Evolutionary conservation across 805 yeast genomes (phyloP), one percentile per base, ranked within the genome.

Genomic region (Torulaspora gathmanii): DNA sequence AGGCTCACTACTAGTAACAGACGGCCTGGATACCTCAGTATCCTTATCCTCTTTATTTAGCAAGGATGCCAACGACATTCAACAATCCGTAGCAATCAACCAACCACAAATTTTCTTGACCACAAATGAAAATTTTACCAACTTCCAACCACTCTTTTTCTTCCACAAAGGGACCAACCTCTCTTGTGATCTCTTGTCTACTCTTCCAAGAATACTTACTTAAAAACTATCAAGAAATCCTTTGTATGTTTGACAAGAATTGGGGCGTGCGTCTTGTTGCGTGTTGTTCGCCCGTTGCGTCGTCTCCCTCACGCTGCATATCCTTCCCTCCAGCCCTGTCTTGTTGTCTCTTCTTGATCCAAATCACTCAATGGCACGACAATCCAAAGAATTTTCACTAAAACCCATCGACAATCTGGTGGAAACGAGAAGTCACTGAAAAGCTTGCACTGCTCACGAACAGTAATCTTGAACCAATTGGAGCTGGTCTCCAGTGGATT

Each of bases 61-160:
- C 37, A 62, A 38, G n/a, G 58, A 53, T 36, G 63, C 57, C 48
- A 62, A 49, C 30, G 67, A 62, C 65, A 60, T 61, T n/a, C 42
- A 30, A 31, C 22, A 22, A 22, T 22, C 25, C 8, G 8, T 22
- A 22, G 25, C 25, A 22, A 22, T 22, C 25, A 22, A 22, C 8
- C 25, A 6, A 5, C 25, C 25, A 22, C 35, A 13, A 30, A 9
- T 13, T 16, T 12, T 17, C 15, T 30, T 20, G 13, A 30, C 27
- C 33, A 22, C 26, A 19, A 27, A 19, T 23, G 40, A 37, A 37
- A 37, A 37, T 15, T 37, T 37, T 37, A 26, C 11, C 16, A 13
- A 19, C 8, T 9, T 36, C 15, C 7, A 15, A 36, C 17, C 19
- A 22, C 27, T 12, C 37, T 11, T 16, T 34, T 12, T 8, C 37